These are phyloP conservation scores for Globisporangium okanoganense DNA, from an alignment of 352 stramenopile species.

Conservation along the genomic window DNA sequence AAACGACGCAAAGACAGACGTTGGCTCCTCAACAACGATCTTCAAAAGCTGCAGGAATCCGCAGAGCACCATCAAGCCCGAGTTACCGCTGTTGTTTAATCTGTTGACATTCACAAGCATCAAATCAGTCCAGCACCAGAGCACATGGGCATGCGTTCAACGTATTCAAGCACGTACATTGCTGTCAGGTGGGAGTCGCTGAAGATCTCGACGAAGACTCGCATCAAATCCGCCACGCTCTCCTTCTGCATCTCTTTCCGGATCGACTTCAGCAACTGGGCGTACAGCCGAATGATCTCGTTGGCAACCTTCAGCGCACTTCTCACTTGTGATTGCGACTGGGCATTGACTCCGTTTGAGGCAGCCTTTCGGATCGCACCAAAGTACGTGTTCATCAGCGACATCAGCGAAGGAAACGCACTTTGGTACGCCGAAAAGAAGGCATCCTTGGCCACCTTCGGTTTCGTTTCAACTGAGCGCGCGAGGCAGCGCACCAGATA, in stretches of 20 bases:
- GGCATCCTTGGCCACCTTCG: constrained; percentile 68
- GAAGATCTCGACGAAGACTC: constrained; percentile 78
- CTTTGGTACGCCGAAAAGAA: constrained; percentile 65
- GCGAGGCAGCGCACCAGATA: constrained; percentile 67
- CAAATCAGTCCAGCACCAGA: background rate
- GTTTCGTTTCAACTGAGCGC: constrained; percentile 66
- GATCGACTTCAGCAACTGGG: constrained; percentile 74
- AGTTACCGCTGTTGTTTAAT: constrained; percentile 53
- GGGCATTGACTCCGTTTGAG: constrained; percentile 14
- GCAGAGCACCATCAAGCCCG: constrained; percentile 67
- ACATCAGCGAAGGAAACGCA: constrained; percentile 53
- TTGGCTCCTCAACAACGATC: constrained; percentile 76
- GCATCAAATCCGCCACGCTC: constrained; percentile 63
- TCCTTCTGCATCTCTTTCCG: constrained; percentile 83
- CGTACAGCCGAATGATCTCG: constrained; percentile 73
- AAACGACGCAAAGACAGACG: constrained; percentile 65
- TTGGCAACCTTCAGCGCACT: constrained; percentile 74
- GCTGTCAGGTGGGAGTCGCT: constrained; percentile 61
- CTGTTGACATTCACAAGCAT: constrained; percentile 20
- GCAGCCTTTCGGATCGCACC: constrained; percentile 53
- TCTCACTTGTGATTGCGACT: constrained; percentile 45
- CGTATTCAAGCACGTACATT: constrained; percentile 36
- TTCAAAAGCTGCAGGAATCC: constrained; percentile 74
- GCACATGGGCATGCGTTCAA: background rate
- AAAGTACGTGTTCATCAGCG: constrained; percentile 69